Evolutionary conservation across 2,329 filamentous ascomycete genomes (phyloP), one percentile per base, ranked within the genome.

Genomic region (Lachnellula cervina): DNA sequence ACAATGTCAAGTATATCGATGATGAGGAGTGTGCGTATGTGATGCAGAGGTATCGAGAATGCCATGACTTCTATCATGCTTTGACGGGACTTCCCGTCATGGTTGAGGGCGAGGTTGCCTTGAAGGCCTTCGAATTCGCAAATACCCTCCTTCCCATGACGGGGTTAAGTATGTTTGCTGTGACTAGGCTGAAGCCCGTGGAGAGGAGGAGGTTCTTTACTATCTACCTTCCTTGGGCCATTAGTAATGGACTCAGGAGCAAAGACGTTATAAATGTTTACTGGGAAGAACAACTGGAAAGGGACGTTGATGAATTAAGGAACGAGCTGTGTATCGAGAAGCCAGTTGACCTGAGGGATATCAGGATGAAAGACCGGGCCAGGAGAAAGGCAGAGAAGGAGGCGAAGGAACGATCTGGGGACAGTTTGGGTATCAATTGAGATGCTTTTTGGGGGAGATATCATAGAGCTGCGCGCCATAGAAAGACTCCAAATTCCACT

Each of bases 111-210:
- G 94, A 99, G 77, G 82, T 99, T 13, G 94, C 93, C n/a, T 80
- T 99, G 64, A 99, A 99, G 75, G 91, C 92, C 0, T 96, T 99
- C 64, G 94, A 99, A 75, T 99, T 96, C 71, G 85, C 91, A 25
- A 99, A 97, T 69, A 97, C 92, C 1, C 74, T 95, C 35, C 75
- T 99, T 53, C 94, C 94, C 0, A 99, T 99, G 94, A 96, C 94
- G 8, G 94, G 89, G 0, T 72, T 99, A 61, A 90, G 88, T 68
- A 78, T 95, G 51, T 83, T 92, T 56, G 90, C 92, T 2, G 77
- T 83, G 13, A 71, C 84, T 37, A 78, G 81, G 37, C 70, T 89
- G 68, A 89, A 88, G 69, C 77, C 77, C 32, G 77, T 76, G 14
- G 84, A 88, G 66, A 76, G 82, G 70, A 73, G 78, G 65, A 74